These are phyloP conservation scores for Cucurbita moschata DNA, from an alignment of 306 rosid genomes.

Conservation along the genomic window DNA sequence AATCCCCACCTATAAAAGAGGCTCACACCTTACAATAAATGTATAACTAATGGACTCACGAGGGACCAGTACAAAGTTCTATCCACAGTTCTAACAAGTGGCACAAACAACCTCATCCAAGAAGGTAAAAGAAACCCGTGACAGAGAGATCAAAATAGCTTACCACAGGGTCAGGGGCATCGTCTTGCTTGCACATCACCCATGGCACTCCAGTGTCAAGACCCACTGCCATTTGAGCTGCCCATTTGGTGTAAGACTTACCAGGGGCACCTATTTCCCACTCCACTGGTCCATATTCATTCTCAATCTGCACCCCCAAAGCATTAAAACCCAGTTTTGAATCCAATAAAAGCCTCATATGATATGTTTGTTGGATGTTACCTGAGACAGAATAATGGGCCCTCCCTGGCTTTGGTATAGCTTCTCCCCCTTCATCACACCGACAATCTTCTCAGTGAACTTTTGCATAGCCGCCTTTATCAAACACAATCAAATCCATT, in stretches of 20 bases:
- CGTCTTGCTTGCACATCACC: conserved; percentile 98
- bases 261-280: conserved; percentile 81
- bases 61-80: not conserved
- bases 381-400: conserved; percentile 86
- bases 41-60: not conserved
- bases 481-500: not conserved
- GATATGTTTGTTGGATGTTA: not conserved
- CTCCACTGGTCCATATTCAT: conserved; percentile 84
- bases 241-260: conserved; percentile 71
- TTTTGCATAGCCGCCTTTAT: conserved; percentile 79
- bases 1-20: conserved; percentile 26
- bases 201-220: conserved; percentile 88
- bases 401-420: conserved; percentile 80
- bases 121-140: not conserved
- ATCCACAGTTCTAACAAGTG: not conserved
- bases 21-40: conserved; percentile 1
- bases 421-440: conserved; percentile 61
- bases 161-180: conserved; percentile 89
- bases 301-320: conserved; percentile 52
- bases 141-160: not conserved
- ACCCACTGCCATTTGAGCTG: conserved; percentile 77
- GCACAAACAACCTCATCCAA: not conserved
- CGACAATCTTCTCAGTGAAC: conserved; percentile 61
- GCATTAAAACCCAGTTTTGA: not conserved
- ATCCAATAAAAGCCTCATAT: too few species aligned